Evolutionary conservation across 2,329 filamentous ascomycete genomes (phyloP).

Genomic region (Pyricularia sp.): DNA sequence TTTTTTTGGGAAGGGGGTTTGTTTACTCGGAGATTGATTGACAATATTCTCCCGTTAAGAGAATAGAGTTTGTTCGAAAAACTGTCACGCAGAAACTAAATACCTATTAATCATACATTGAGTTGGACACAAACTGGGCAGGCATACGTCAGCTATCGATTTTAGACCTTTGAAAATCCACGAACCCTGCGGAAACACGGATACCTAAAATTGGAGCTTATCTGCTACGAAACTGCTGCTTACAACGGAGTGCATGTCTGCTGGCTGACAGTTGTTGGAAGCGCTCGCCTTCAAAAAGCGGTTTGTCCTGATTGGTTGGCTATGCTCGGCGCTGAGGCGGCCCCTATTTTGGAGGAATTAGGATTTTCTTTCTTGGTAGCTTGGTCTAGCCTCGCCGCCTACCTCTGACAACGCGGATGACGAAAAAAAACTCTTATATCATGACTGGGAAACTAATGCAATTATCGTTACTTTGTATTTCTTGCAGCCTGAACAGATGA

Average conservation of each 20-base stretch:
- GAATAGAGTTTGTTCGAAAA: neutral
- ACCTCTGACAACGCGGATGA: neutral
- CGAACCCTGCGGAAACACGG: neutral
- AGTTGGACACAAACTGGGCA: neutral
- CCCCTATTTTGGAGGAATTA: neutral
- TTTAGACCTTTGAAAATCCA: neutral
- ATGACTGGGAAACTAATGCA: neutral
- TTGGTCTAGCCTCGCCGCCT: neutral
- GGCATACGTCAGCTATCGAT: neutral
- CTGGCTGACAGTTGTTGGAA: neutral
- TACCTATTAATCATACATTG: neutral
- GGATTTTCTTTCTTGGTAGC: neutral
- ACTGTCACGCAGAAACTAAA: neutral
- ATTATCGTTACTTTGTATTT: neutral
- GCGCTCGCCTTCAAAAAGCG: neutral
- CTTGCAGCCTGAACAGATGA: neutral
- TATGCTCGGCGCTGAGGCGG: neutral
- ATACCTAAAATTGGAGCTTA: neutral
- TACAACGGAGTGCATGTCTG: neutral
- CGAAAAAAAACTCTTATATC: neutral
- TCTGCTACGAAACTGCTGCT: neutral
- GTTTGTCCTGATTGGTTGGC: neutral
- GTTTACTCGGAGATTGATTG: neutral
- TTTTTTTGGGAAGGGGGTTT: too few relatives aligned
- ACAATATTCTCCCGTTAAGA: neutral